Evolutionary conservation across 1,284 basidiomycete species (phyloP).

Genomic region (Pseudozyma flocculosa): DNA sequence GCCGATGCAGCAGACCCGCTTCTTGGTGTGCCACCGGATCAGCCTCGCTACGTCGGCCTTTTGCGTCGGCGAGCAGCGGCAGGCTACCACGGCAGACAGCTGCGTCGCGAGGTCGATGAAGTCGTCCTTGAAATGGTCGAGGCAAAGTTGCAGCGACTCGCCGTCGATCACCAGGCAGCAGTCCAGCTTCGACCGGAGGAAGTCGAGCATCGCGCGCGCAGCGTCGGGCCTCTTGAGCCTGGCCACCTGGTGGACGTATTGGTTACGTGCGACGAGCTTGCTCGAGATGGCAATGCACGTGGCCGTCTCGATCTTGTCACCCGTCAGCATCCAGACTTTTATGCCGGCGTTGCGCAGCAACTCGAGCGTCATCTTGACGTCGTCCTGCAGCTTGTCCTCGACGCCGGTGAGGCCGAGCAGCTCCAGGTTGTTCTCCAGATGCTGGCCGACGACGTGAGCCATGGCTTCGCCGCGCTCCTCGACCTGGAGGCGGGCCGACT

Average conservation of each 20-base stretch:
- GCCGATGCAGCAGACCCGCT: conserved; percentile 95
- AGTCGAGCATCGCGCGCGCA: conserved; percentile 86
- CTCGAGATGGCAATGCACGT: conserved; percentile 97
- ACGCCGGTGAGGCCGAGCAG: conserved; percentile 92
- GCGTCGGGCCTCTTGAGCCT: conserved; percentile 82
- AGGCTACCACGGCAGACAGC: conserved; percentile 92
- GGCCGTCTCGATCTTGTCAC: conserved; percentile 98
- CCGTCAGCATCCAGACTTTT: conserved; percentile 99
- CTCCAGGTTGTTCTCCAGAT: conserved; percentile 86
- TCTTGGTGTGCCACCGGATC: conserved; percentile 84
- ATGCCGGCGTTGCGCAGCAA: conserved; percentile 91
- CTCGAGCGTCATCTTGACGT: conserved; percentile 90
- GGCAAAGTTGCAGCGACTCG: conserved; percentile 90
- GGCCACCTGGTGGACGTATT: conserved; percentile 95
- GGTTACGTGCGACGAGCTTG: conserved; percentile 90
- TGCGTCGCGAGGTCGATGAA: conserved; percentile 96
- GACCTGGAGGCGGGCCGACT: conserved; percentile 73
- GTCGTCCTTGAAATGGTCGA: conserved; percentile 84
- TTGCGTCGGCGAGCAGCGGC: conserved; percentile 96
- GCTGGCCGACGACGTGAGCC: conserved; percentile 70
- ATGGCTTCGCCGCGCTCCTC: conserved; percentile 73
- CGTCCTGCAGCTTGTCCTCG: conserved; percentile 97
- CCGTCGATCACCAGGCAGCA: conserved; percentile 98
- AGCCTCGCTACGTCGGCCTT: conserved; percentile 95
- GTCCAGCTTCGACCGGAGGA: conserved; percentile 88